Evolutionary conservation across 345 rosid species (phyloP), one percentile per base, ranked within the genome.

Genomic region (Toxicodendron radicans): DNA sequence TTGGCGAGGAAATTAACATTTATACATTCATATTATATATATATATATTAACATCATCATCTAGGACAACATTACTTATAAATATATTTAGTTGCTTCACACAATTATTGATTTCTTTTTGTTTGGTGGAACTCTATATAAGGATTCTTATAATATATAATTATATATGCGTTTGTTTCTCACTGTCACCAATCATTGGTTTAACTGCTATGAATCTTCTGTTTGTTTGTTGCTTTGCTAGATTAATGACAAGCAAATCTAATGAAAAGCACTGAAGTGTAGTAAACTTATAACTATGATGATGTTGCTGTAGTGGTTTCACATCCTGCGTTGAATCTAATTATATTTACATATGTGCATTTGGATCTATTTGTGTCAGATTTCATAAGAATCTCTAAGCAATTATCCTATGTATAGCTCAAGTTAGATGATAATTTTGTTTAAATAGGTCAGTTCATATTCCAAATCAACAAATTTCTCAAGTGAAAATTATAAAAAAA

Each of bases 1-100:
- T 71, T 20, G 30, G 75, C 73, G 76, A 65, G 23, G 41, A 62
- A 70, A 23, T 76, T 63, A 18, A 78, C 66, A 33, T 60, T 52
- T 41, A 0, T 63, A 20, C 8, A 7, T 41, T 6, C 60, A 16
- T 62, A 32, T 43, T 5, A 38, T 38, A 38, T 38, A 1, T 5
- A 38, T 38, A 38, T 38, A 1, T 38, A 0, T 38, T 38, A 38
- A 38, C 43, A 38, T 38, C 43, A 38, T 38, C 8, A 38, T 71
- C 46, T 59, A 58, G 16, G 13, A 18, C 11, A 45, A 21, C 65
- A 27, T 43, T 30, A 18, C 20, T 18, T 58, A 51, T 51, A 51
- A 51, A 3, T 51, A 51, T 51, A 6, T 13, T 14, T 16, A 18
- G 20, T 38, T 7, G 54, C 54, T 51, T 6, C 54, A 1, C 54